Conservation (phyloP, 164 flowering plant genomes). For the Echeveria elegans region DNA sequence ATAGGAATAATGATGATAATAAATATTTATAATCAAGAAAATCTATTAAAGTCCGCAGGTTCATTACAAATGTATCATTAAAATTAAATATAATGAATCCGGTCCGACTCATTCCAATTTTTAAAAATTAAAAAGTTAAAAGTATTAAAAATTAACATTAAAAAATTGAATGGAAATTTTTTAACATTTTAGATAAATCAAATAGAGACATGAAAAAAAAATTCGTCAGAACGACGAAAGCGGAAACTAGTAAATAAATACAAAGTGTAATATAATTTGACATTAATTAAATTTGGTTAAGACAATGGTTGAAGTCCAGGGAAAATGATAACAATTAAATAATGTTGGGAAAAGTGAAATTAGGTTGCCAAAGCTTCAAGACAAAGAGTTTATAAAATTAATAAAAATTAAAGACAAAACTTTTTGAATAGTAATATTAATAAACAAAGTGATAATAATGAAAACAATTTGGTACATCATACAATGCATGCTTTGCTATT, state of each 20-base stretch:
- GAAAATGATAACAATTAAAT: not conserved
- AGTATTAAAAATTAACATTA: not conserved
- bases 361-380: not conserved
- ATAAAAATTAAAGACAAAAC: too few relatives aligned
- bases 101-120: too few relatives aligned
- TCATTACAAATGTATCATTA: too few relatives aligned
- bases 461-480: not conserved
- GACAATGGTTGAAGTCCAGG: not conserved
- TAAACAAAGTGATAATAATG: not conserved
- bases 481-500: not conserved
- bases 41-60: too few relatives aligned
- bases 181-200: too few relatives aligned
- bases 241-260: not conserved
- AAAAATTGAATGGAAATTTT: too few relatives aligned
- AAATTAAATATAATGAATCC: too few relatives aligned
- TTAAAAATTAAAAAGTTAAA: too few relatives aligned
- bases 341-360: not conserved
- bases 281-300: not conserved
- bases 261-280: too few relatives aligned
- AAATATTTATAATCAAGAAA: not conserved
- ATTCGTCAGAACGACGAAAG: too few relatives aligned
- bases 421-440: not conserved
- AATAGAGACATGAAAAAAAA: too few relatives aligned
- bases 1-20: not conserved
- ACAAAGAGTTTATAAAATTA: not conserved